Percentiles rank a stretch among this genome's conserved stretches.
phyloP scores from a whole-genome alignment of 2,329 filamentous ascomycete genomes.

The Lecanicillium sp. region DNA sequence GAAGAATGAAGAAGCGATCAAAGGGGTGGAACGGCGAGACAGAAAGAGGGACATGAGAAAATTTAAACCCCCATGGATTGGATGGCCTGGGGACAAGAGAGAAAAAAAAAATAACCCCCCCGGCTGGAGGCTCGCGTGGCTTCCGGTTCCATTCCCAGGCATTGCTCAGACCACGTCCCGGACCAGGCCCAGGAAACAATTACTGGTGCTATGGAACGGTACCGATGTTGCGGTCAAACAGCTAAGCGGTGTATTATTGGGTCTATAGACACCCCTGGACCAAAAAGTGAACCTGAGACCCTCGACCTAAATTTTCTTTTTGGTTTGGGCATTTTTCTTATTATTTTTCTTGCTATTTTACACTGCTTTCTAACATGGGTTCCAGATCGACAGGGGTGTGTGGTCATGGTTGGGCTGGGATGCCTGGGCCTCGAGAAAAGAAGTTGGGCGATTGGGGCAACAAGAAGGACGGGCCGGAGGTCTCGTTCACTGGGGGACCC shows the following conservation, averaged over 20 bases:
- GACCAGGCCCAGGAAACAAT: conserved; percentile 5
- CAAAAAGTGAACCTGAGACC: conserved; percentile 1
- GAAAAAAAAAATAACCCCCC: conserved; percentile 2
- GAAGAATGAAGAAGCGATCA: background rate
- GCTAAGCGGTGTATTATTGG: conserved; percentile 6
- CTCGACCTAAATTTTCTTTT: conserved; percentile 1
- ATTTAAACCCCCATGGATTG: conserved; percentile 6
- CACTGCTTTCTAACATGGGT: conserved; percentile 3
- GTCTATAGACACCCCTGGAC: conserved; percentile 1
- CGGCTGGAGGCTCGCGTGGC: conserved; percentile 10
- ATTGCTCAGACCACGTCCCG: conserved; percentile 13
- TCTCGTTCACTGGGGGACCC: background rate
- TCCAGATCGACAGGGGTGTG: conserved; percentile 14
- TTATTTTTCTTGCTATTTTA: conserved; percentile 1
- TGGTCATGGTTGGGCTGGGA: conserved; percentile 1
- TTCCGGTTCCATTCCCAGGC: conserved; percentile 2
- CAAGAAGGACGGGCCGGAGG: background rate
- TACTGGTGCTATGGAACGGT: background rate
- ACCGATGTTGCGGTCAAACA: conserved; percentile 14
- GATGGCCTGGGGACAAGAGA: conserved; percentile 2
- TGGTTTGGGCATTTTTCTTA: background rate
- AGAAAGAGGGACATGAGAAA: conserved; percentile 6
- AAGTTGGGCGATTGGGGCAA: background rate
- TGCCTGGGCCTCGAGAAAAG: background rate
- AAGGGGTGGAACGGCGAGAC: background rate